These are phyloP conservation scores for Hordeum pubiflorum DNA, from an alignment of 202 grass and related monocot genomes.

Conservation along the genomic window DNA sequence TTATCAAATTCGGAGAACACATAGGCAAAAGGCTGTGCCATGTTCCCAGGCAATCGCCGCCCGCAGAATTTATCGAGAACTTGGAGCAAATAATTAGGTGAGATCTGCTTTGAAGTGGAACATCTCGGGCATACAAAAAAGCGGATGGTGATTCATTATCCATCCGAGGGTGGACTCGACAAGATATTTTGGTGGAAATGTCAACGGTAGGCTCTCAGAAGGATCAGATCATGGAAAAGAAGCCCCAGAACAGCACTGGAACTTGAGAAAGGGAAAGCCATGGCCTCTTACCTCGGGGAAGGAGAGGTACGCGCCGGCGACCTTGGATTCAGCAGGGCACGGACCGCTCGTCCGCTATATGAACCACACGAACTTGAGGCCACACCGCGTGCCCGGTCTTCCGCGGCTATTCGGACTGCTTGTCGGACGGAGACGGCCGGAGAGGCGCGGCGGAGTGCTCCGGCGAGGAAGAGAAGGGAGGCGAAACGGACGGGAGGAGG, in stretches of 20 bases:
- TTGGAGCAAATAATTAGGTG: background rate
- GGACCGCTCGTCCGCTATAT: background rate
- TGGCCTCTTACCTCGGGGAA: background rate
- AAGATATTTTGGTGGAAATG: background rate
- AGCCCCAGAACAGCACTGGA: background rate
- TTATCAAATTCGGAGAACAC: background rate
- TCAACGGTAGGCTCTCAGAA: background rate
- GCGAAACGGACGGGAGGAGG: background rate
- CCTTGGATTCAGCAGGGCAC: slow-evolving; percentile 10
- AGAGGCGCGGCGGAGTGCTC: background rate
- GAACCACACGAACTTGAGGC: background rate
- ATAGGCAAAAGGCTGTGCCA: background rate
- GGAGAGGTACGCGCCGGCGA: background rate
- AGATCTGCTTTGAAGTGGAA: background rate
- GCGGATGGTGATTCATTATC: background rate
- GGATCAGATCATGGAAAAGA: background rate
- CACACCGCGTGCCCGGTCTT: background rate
- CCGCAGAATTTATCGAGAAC: background rate
- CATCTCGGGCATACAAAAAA: background rate
- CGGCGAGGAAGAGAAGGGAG: background rate
- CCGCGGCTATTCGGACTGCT: background rate
- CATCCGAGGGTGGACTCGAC: background rate
- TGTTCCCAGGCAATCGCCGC: background rate
- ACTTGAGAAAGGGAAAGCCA: background rate
- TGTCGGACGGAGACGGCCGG: background rate